These are phyloP conservation scores for Obba rivulosa DNA, from an alignment of 768 basidiomycete species.

Conservation along the genomic window DNA sequence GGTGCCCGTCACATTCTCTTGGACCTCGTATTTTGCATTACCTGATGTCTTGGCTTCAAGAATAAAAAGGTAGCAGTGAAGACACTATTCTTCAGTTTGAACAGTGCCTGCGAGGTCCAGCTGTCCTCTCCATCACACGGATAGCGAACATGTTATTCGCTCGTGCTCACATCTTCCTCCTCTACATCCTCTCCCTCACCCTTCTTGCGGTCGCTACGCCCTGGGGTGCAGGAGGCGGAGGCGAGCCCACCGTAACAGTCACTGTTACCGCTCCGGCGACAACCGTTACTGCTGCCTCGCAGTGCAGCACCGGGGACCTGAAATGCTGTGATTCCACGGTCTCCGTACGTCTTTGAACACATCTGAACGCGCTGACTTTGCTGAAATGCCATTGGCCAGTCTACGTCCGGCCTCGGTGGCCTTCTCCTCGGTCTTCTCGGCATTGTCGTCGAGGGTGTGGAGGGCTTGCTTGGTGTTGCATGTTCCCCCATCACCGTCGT, in stretches of 20 bases:
- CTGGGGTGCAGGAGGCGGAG: background rate
- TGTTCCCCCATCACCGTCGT: constrained; percentile 13
- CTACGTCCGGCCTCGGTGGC: background rate
- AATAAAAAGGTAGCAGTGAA: too few relatives aligned
- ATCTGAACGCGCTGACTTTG: background rate
- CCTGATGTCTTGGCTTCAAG: too few relatives aligned
- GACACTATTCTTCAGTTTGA: too few relatives aligned
- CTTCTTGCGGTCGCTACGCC: constrained; percentile 15
- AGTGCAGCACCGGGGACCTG: constrained; percentile 10
- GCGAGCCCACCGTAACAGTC: constrained; percentile 4
- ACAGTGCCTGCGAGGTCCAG: too few relatives aligned
- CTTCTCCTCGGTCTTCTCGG: constrained; percentile 8
- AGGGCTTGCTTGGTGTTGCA: constrained; percentile 9
- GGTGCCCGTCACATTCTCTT: background rate
- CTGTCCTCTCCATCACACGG: too few relatives aligned
- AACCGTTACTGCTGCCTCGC: background rate
- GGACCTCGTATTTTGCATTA: background rate
- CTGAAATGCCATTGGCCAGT: background rate
- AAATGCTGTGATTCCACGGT: constrained; percentile 12
- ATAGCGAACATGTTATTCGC: constrained; percentile 4
- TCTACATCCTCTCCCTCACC: constrained; percentile 6
- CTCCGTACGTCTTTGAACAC: background rate
- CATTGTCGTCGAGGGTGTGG: constrained; percentile 10
- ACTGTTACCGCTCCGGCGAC: constrained; percentile 4
- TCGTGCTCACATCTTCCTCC: constrained; percentile 4